Evolutionary conservation across 768 basidiomycete species (phyloP).

Genomic region (Leccinum aurantiacum): DNA sequence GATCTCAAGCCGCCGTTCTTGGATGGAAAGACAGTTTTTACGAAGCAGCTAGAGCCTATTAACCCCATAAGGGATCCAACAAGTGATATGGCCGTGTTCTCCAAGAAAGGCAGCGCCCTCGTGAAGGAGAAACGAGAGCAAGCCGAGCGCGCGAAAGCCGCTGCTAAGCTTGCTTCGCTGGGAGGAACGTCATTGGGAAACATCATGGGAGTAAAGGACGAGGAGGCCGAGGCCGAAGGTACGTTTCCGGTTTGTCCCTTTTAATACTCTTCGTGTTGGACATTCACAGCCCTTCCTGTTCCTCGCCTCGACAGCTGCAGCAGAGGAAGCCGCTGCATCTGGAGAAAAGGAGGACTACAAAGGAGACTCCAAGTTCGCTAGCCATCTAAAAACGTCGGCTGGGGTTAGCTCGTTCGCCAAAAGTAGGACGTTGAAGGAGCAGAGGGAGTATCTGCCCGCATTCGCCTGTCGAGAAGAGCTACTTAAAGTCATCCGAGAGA

Average conservation of each 20-base stretch:
- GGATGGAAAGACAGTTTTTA: conserved; percentile 94
- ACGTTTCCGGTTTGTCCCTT: conserved; percentile 36
- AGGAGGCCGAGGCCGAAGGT: conserved; percentile 92
- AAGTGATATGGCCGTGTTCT: conserved; percentile 93
- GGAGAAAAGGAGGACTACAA: conserved; percentile 73
- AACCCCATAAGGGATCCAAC: conserved; percentile 94
- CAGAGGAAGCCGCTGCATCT: conserved; percentile 46
- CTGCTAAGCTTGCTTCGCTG: conserved; percentile 89
- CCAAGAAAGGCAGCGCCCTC: conserved; percentile 93
- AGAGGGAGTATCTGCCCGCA: conserved; percentile 94
- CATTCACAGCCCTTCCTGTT: conserved; percentile 69
- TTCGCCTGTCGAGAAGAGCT: conserved; percentile 96
- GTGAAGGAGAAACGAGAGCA: conserved; percentile 97
- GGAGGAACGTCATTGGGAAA: conserved; percentile 96
- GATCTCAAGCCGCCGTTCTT: conserved; percentile 97
- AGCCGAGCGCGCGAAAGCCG: conserved; percentile 93
- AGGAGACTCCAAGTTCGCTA: conserved; percentile 96
- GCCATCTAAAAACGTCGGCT: conserved; percentile 78
- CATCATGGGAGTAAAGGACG: conserved; percentile 95
- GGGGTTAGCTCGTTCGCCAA: conserved; percentile 82
- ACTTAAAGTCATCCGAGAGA: conserved; percentile 84
- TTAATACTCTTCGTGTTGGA: conserved; percentile 52
- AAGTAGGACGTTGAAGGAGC: conserved; percentile 85
- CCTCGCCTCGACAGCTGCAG: conserved; percentile 46
- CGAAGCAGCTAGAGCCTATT: conserved; percentile 94